Base-by-base conservation (phyloP, 1,284 basidiomycete species). In the Fomitopsis schrenkii region DNA sequence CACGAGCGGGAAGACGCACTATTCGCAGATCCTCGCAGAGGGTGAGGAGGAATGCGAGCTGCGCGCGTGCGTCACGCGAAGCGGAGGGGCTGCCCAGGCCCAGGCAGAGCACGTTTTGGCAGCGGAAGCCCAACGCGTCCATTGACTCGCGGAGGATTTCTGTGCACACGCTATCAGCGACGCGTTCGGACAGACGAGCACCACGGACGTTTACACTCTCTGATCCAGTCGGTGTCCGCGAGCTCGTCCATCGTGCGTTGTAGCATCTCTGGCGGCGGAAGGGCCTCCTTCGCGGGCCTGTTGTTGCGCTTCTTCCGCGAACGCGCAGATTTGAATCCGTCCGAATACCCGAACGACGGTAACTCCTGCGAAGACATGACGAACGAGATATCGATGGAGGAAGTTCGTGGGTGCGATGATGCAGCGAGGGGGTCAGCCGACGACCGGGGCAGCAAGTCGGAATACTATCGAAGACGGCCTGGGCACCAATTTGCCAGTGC, bases 41-140 rank as follows among this genome's bases (percentile, higher is more conserved):
- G 61, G 80, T 77, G 53, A 83, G 76, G 64, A 91, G 79, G 69
- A 90, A 83, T 30, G 80, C 86, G 36, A 91, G 82, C 65, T 91
- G 89, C 33, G 81, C 82, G 60, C 86, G 82, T 46, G 89, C 80
- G 63, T 84, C 83, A 57, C 76, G 75, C 58, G 87, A 90, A 54
- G 75, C 70, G 8, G 78, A 75, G 12, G 89, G 89, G 71, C 86
- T 88, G 60, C 89, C 89, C 41, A 91, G 76, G 22, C 89, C 89
- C 17, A 91, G 80, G 72, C 90, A 91, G 55, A 91, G 72, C 19
- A 68, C 62, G 53, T 59, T 52, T 28, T 62, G 67, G 2, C 62
- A 35, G 58, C 41, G 28, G 56, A 55, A 30, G 60, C 15, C 41
- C 61, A 70, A 3, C 59, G 61, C 41, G 60, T 35, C 59, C 54